phyloP scores from a whole-genome alignment of 139 green algal species.

The Microglena sp. region DNA sequence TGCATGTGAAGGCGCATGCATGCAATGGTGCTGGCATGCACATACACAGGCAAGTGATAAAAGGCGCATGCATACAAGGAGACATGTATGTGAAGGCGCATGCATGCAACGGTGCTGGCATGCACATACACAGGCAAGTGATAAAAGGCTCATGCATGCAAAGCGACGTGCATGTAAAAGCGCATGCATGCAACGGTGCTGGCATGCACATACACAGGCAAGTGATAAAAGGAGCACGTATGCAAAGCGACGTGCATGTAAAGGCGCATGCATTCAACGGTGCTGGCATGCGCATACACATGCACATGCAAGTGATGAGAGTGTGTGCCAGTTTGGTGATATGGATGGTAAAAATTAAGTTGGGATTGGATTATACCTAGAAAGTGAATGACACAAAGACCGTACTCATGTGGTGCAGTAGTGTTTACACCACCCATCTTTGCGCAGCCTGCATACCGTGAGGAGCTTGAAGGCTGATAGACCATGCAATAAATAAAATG shows the following conservation, averaged over 20 bases:
- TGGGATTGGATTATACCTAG: too few relatives aligned
- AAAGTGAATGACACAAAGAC: too few relatives aligned
- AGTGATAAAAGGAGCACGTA: neutral
- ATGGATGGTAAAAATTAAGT: too few relatives aligned
- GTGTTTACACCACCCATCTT: too few relatives aligned
- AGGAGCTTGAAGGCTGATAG: too few relatives aligned
- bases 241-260: conserved; percentile 7
- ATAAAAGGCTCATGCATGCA: conserved; percentile 1
- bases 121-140: neutral
- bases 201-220: neutral
- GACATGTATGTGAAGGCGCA: neutral
- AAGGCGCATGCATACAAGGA: conserved; percentile 1
- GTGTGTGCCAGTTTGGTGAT: too few relatives aligned
- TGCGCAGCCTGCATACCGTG: too few relatives aligned
- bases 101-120: neutral
- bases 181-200: neutral
- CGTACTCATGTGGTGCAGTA: too few relatives aligned
- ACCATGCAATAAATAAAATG: too few relatives aligned
- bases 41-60: neutral
- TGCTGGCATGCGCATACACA: neutral
- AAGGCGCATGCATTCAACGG: neutral
- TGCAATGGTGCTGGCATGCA: neutral
- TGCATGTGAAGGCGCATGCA: neutral
- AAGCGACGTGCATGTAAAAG: neutral
- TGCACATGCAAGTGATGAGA: conserved; percentile 62